Evolutionary conservation across 2,329 filamentous ascomycete genomes (phyloP).

Genomic region (Thielaviopsis punctulata): DNA sequence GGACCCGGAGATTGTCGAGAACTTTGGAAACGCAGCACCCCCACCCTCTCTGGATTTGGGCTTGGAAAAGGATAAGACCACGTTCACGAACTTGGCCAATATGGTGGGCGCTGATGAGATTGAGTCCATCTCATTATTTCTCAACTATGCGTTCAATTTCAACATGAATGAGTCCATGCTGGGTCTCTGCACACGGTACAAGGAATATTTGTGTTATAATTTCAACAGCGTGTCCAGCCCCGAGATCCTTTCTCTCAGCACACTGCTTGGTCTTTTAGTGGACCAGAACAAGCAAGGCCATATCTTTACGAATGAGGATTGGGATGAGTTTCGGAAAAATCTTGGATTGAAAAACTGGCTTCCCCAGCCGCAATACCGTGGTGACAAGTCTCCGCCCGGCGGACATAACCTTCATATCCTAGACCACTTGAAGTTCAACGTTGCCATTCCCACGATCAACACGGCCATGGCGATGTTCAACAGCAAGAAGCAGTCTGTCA

Average conservation of each 20-base stretch:
- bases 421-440: constrained; percentile 41
- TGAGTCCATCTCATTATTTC: constrained; percentile 24
- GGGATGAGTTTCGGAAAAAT: constrained; percentile 20
- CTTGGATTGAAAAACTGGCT: constrained; percentile 7
- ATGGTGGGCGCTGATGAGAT: constrained; percentile 18
- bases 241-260: constrained; percentile 31
- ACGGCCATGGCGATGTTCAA: constrained; percentile 18
- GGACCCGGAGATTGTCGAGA: constrained; percentile 45
- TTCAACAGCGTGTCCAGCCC: constrained; percentile 30
- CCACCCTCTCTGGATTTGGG: constrained; percentile 12
- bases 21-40: constrained; percentile 45
- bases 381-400: constrained; percentile 16
- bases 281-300: constrained; percentile 41
- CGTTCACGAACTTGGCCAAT: constrained; percentile 26
- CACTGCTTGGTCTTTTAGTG: constrained; percentile 34
- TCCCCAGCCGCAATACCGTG: constrained; percentile 28
- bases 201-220: constrained; percentile 45
- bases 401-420: constrained; percentile 31
- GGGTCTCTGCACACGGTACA: constrained; percentile 46
- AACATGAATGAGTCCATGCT: constrained; percentile 39
- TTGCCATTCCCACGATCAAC: constrained; percentile 28
- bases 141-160: constrained; percentile 39
- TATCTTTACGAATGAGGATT: constrained; percentile 27
- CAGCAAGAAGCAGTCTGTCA: constrained; percentile 10
- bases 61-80: constrained; percentile 20